Base-by-base conservation (phyloP, 306 rosid species). In the Albizia julibrissin region DNA sequence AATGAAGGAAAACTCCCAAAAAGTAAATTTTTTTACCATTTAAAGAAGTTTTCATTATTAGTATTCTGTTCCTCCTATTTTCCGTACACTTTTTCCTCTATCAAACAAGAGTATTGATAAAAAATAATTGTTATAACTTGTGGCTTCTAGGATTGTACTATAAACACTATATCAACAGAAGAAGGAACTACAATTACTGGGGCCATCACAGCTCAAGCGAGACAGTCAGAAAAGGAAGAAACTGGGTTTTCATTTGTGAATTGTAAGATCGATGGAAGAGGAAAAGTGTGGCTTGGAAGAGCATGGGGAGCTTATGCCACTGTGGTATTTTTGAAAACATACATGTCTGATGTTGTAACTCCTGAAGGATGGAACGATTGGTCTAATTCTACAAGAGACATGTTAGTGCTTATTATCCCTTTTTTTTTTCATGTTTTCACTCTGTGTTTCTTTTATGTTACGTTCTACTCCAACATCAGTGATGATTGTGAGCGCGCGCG, bases 201-300 rank as follows among this genome's bases (percentile, higher is more conserved):
- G 5, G 84, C 97, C 8, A 82, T 94, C 42, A 94, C 97, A 3
- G 95, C 98, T 1, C 98, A 92, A 3, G 94, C 90, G 31, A n/a
- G 94, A 67, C 68, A 86, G 11, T 77, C 95, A 3, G 26, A 29
- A 80, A 64, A 74, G 0, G 97, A 92, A 69, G 10, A 82, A 77
- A 91, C 82, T 15, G 97, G 98, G 3, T 94, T 88, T 87, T 90
- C 97, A 0, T 92, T 94, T 80, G 90, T 94, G 87, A 92, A 92
- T 61, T 94, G 98, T 50, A 88, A 71, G 81, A 87, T 94, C 69
- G 39, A 9, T 69, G 98, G 98, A 16, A 89, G 79, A 47, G 97
- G 98, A 18, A 90, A 79, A 79, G 92, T 91, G 58, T 94, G 94
- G 97, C 97, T 92, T 24, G 97, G 97, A 11, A 82, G 98, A 86